Evolutionary conservation across 139 green algal genomes (phyloP), one percentile per base, ranked within the genome.

Genomic region (Chlorella sp.): DNA sequence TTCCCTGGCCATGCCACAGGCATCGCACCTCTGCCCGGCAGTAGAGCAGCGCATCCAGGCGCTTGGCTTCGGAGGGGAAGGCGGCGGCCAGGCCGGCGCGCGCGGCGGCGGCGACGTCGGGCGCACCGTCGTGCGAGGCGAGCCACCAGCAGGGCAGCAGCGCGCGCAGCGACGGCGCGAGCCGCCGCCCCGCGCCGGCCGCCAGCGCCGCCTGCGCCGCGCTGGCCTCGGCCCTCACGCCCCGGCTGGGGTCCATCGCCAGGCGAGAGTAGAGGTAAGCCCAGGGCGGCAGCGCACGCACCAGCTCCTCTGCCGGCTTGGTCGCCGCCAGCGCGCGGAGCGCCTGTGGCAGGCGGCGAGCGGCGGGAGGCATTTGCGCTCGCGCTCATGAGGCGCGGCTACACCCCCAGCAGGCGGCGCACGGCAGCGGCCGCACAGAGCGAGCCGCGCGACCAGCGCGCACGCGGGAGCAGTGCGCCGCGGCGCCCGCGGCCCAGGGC

Each of bases 121-220:
- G 6, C 35, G 90, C 78, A 0, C 71, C 73, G 74, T 97, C 93
- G 66, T 88, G 86, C 70, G 87, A 83, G 0, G 88, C 83, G 55
- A 94, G 66, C 71, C 83, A 95, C 89, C 87, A 93, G 17, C 84
- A 68, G 14, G 85, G 83, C 63, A 96, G 81, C 19, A 95, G 63
- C 3, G 67, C 53, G 31, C 71, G 77, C 29, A 89, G 56, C 2
- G 73, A 64, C 21, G 77, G 67, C 12, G 77, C 84, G 40, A 91
- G 73, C 51, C 65, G 59, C 40, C 85, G 85, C 41, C 91, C 86
- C 1, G 80, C 68, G 0, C 50, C 40, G 1, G 40, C 35, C 9
- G 81, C 83, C 19, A 95, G 53, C 27, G 76, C 78, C 1, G 72
- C 79, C 67, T 90, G 85, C 25, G 84, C 76, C 4, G 41, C 48